Evolutionary conservation across 805 yeast genomes (phyloP), one percentile per base, ranked within the genome.

Genomic region (Millerago galiae): DNA sequence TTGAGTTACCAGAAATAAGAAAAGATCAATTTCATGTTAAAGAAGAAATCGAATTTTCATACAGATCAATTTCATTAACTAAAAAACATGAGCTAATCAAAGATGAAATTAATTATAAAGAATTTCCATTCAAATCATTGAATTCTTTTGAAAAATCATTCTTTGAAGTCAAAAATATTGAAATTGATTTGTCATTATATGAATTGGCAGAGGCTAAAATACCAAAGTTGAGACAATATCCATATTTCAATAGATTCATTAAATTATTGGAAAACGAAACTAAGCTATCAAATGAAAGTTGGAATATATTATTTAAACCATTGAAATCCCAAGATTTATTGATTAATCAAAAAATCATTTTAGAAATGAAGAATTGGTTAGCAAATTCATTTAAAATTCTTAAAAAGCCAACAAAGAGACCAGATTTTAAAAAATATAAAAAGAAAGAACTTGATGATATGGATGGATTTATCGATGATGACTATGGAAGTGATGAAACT

Each of bases 221-320:
- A 14, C 41, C 35, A 8, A 44, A n/a, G 12, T 27, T 43, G 8
- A 4, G 8, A 8, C 40, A 15, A 8, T 30, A 38, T 15, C 15
- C 25, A 11, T 38, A 38, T 24, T 49, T 34, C 36, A 25, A 37
- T 8, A 28, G 46, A 32, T 45, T 43, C 7, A 11, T 37, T 14
- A 24, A 27, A 18, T 21, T 37, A 4, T 37, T 40, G 9, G 12
- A 33, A 21, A 5, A 14, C 8, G 26, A 27, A 8, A 15, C 18
- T 4, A 17, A 26, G 4, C 11, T 12, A 3, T 16, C 28, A 11
- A 24, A 35, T 11, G 53, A 50, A 4, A 33, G 53, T 11, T 66
- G 70, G 70, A 47, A 59, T 0, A 43, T 49, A 1, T 39, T 50
- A 8, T 61, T 61, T 40, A 56, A 51, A 37, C 74, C 74, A 0